Base-by-base conservation (phyloP, 352 stramenopile genomes). In the Phytophthora vignae region DNA sequence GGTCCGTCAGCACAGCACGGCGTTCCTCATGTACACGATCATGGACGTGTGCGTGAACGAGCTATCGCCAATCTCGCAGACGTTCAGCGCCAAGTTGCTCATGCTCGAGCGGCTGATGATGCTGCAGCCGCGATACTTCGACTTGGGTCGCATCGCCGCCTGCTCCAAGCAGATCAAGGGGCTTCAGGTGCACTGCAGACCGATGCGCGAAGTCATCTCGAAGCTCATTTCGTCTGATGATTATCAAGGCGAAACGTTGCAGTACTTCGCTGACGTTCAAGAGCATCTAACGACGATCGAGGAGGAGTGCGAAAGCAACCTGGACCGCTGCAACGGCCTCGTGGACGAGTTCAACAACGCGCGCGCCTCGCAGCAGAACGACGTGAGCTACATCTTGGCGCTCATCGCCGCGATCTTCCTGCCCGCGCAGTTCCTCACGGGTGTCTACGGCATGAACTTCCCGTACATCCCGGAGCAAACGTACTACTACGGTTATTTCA, bases 391-490 rank as follows among this genome's bases (percentile, higher is more conserved):
- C 60, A 73, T 87, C 22, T 71, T 96, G 44, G 87, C 90, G 29
- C 76, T 96, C 8, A 82, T 96, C 4, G 87, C 88, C 1, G 86
- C 88, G 4, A 84, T 94, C 49, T 93, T 94, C 42, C 64, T 96
- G 29, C 90, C 90, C 1, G 90, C 85, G 22, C 88, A 95, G 71
- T 96, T 95, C 67, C 75, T 95, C 38, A 93, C 90, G 10, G 86
- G 84, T 3, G 69, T 96, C 6, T 95, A 95, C 65, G 90, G 90
- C 63, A 96, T 96, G 88, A 96, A 96, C 75, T 96, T 94, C 73
- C 76, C 82, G 27, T 76, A 90, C 64, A 96, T 96, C 73, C 88
- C 90, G 0, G 88, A 95, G 65, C 81, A 91, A 17, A 60, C 77
- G 17, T 80, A 86, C 66, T 53, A 87, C 55, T 81, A 91, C 62